Conservation (phyloP, 2,329 filamentous ascomycete genomes). For the Fusarium globosum region DNA sequence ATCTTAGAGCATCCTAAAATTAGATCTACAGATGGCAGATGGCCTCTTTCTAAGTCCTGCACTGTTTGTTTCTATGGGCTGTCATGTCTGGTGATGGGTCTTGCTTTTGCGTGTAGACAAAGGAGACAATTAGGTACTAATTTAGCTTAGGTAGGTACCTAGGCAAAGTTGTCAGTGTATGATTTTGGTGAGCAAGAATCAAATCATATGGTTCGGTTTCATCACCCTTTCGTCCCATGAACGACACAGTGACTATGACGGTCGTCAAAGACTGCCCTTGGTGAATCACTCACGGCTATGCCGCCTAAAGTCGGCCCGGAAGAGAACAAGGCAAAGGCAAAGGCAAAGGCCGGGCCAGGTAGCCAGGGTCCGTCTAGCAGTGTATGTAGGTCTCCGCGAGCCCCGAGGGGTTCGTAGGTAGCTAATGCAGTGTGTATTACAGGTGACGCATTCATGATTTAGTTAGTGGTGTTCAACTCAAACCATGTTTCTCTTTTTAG, state of each 20-base stretch:
- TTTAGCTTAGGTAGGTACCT: too few relatives aligned
- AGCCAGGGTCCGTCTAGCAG: neutral
- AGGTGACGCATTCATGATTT: conserved; percentile 10
- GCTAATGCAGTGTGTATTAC: conserved; percentile 11
- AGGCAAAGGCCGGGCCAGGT: neutral
- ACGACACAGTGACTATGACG: neutral
- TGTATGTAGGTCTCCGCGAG: conserved; percentile 2
- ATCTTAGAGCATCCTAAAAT: neutral
- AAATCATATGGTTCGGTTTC: neutral
- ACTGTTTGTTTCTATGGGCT: neutral
- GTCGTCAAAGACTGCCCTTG: neutral
- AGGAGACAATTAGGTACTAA: neutral
- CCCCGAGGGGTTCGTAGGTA: conserved; percentile 11
- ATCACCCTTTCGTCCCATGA: neutral
- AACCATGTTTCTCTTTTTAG: conserved; percentile 3
- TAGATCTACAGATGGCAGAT: neutral
- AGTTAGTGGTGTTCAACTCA: neutral
- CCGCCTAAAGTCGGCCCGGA: conserved; percentile 30
- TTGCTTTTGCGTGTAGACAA: neutral
- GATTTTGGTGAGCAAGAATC: neutral
- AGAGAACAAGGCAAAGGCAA: neutral
- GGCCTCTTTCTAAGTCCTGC: neutral
- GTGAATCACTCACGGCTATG: neutral
- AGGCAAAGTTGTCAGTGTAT: neutral
- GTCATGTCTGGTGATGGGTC: neutral